Conservation (phyloP, 805 yeast genomes). For the Blastobotrys attinorum region DNA sequence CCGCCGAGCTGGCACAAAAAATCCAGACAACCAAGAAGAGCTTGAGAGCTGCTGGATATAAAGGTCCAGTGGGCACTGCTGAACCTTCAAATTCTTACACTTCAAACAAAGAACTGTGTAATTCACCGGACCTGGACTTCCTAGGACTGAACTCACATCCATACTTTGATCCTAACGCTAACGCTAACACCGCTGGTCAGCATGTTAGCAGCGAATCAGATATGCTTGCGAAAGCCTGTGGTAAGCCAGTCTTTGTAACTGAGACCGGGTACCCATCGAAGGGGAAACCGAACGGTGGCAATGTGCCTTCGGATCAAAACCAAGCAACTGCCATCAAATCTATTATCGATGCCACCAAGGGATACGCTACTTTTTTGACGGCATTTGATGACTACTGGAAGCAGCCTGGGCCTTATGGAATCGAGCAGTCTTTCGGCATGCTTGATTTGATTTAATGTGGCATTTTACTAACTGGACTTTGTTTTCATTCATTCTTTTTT, state of each 20-base stretch:
- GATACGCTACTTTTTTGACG: constrained; percentile 59
- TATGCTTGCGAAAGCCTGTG: constrained; percentile 49
- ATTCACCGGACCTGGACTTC: constrained; percentile 56
- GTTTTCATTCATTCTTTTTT: constrained; percentile 1
- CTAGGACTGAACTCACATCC: constrained; percentile 83
- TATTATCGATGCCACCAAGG: constrained; percentile 46
- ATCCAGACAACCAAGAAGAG: constrained; percentile 53
- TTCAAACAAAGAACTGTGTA: constrained; percentile 58
- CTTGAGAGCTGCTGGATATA: constrained; percentile 62
- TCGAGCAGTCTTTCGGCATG: constrained; percentile 80
- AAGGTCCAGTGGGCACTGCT: constrained; percentile 71
- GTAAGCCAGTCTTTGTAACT: constrained; percentile 49
- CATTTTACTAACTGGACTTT: not conserved
- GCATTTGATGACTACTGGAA: constrained; percentile 88
- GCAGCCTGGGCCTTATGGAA: constrained; percentile 68
- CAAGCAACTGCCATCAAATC: constrained; percentile 61
- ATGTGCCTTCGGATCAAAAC: constrained; percentile 62
- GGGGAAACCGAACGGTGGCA: constrained; percentile 64
- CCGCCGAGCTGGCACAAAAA: constrained; percentile 53
- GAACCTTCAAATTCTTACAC: constrained; percentile 80
- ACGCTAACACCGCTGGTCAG: constrained; percentile 62
- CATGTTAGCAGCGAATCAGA: constrained; percentile 59
- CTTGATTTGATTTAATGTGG: constrained; percentile 13
- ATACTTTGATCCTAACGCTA: constrained; percentile 58
- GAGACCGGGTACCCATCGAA: constrained; percentile 87